phyloP scores from a whole-genome alignment of 2,329 filamentous ascomycete species.

The Alternaria hordeiaustralica region DNA sequence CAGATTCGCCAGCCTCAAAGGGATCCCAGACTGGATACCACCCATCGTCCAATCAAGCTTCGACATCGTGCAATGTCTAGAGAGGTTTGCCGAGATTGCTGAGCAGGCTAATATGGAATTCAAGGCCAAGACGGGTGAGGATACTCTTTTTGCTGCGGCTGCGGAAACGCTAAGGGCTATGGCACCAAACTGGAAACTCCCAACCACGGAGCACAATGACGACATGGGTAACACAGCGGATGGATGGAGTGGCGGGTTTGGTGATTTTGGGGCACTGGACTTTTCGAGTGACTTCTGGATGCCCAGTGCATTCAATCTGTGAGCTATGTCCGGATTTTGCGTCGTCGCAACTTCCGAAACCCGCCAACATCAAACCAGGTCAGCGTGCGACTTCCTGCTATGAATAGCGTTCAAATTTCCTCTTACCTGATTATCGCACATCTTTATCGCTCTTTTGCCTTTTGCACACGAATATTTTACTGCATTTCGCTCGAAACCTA shows the following conservation, averaged over 20 bases:
- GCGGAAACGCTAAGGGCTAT: slow-evolving; percentile 17
- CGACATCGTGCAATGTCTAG: slow-evolving; percentile 14
- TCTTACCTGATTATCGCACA: neutral
- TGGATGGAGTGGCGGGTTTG: neutral
- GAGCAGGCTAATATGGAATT: slow-evolving; percentile 13
- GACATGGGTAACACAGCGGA: neutral
- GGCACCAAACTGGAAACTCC: slow-evolving; percentile 18
- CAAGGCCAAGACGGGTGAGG: slow-evolving; percentile 20
- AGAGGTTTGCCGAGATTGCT: slow-evolving; percentile 11
- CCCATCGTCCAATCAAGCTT: slow-evolving; percentile 13
- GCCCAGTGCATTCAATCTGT: slow-evolving; percentile 10
- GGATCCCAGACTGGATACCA: slow-evolving; percentile 22
- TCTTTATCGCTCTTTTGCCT: neutral
- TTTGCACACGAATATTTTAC: neutral
- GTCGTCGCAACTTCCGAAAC: no score
- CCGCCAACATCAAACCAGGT: no score
- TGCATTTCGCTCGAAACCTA: neutral
- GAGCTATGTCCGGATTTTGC: no score
- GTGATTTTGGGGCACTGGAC: slow-evolving; percentile 17
- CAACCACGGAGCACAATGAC: neutral
- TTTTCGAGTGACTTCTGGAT: slow-evolving; percentile 28
- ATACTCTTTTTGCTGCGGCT: slow-evolving; percentile 21
- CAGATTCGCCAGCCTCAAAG: slow-evolving; percentile 17
- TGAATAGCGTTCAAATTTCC: no score
- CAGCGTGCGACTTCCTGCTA: neutral